Evolutionary conservation across 805 yeast genomes (phyloP), one percentile per base, ranked within the genome.

Genomic region (Yamadazyma kitorensis): DNA sequence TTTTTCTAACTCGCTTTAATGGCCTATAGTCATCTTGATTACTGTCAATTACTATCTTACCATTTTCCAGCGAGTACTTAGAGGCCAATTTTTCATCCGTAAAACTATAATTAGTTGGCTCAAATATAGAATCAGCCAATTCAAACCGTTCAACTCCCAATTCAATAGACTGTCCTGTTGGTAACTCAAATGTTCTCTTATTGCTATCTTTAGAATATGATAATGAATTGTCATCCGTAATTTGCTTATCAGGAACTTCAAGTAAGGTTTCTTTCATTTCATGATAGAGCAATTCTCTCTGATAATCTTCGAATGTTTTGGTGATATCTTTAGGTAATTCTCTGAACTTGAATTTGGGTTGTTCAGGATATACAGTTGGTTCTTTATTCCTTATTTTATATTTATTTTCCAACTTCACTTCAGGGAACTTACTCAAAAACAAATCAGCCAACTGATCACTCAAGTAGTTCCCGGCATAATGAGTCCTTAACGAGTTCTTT

Each of bases 211-310:
- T 33, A 11, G 36, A 24, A 24, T 47, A 52, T 4, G 51, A 20
- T 33, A 51, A 54, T 4, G 49, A 36, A 18, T 31, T 43, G 20
- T 44, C 39, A 19, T 45, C 45, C 15, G 39, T 48, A 19, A 54
- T 40, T 33, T 56, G 52, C 34, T 60, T 54, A 25, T 75, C 70
- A 2, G 78, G 78, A 14, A 75, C 76, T 46, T 75, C 80, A 29
- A 82, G 53, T 36, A 80, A 45, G 2, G 83, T 67, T 56, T 87
- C 95, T 50, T 87, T 87, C 64, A 86, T 78, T 51, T 85, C 93
- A 38, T 80, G 80, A 35, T 74, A 59, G 5, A 81, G 69, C 29
- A 76, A 68, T 30, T 71, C 69, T 31, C 66, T 63, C 39, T 82
- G 81, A 52, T 65, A 82, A 6, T 71, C 70, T 29, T 74, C 77